A percentile compares a stretch with the other conserved stretches of the same genome.
Conservation (phyloP, 495 filamentous ascomycete genomes). For the Massariosphaeria phaeospora region DNA sequence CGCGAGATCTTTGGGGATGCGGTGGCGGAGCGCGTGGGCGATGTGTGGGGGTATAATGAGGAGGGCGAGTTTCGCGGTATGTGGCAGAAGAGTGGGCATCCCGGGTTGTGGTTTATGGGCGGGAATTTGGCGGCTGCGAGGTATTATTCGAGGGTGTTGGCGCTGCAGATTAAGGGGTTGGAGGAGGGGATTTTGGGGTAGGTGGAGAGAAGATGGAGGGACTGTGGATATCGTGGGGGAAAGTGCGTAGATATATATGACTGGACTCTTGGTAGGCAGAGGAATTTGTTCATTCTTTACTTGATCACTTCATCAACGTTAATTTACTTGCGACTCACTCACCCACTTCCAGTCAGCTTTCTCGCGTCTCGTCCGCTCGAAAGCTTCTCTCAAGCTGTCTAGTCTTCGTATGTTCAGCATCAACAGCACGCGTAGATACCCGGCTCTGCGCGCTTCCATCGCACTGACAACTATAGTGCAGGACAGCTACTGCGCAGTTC, state of each 20-base stretch:
- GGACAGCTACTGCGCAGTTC: no score
- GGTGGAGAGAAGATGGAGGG: neutral
- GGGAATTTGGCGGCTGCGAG: slow-evolving; percentile 72
- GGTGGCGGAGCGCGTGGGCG: slow-evolving; percentile 54
- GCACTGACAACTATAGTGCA: no score
- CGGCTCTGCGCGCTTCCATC: no score
- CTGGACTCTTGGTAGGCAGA: neutral
- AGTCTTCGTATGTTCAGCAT: no score
- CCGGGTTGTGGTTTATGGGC: slow-evolving; percentile 79
- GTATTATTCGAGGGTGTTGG: slow-evolving; percentile 66
- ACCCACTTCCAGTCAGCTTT: no score
- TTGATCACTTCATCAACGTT: no score
- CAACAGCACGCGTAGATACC: no score
- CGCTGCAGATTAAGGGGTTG: slow-evolving; percentile 68
- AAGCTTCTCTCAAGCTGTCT: no score
- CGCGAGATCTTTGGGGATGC: slow-evolving; percentile 65
- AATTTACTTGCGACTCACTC: no score
- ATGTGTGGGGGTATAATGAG: slow-evolving; percentile 74
- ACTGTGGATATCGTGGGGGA: no score
- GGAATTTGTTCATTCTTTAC: no score
- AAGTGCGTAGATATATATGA: neutral
- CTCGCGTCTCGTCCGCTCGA: no score
- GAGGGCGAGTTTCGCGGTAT: slow-evolving; percentile 69
- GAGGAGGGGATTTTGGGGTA: slow-evolving; percentile 37
- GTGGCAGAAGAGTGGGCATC: slow-evolving; percentile 67